These are phyloP conservation scores for Cutaneotrichosporon sp. DNA, from an alignment of 1,284 basidiomycete genomes.

Conservation along the genomic window DNA sequence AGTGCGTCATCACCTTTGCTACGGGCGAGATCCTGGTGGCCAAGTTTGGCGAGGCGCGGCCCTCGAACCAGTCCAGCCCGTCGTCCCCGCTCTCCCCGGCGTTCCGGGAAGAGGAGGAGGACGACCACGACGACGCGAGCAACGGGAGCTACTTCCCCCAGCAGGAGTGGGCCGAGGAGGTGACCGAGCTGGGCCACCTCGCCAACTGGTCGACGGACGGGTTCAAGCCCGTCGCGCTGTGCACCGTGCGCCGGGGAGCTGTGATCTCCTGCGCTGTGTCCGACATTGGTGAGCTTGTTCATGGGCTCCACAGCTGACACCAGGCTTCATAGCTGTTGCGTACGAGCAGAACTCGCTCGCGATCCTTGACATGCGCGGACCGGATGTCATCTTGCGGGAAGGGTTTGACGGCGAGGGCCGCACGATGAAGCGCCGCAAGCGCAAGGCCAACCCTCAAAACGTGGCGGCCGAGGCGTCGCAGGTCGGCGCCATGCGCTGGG, in stretches of 20 bases:
- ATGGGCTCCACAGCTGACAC: background rate
- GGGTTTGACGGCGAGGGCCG: slow-evolving; percentile 48
- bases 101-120: slow-evolving; percentile 23
- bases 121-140: slow-evolving; percentile 36
- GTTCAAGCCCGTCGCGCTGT: slow-evolving; percentile 65
- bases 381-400: slow-evolving; percentile 62
- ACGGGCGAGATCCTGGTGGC: slow-evolving; percentile 70
- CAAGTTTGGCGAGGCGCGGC: slow-evolving; percentile 55
- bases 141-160: slow-evolving; percentile 35
- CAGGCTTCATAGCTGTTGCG: slow-evolving; percentile 73
- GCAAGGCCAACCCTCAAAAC: slow-evolving; percentile 49
- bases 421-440: slow-evolving; percentile 50
- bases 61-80: slow-evolving; percentile 28
- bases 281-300: slow-evolving; percentile 63
- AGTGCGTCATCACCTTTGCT: slow-evolving; percentile 64
- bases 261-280: slow-evolving; percentile 64
- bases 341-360: slow-evolving; percentile 64
- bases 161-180: slow-evolving; percentile 37
- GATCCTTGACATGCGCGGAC: slow-evolving; percentile 71
- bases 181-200: slow-evolving; percentile 46
- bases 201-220: slow-evolving; percentile 57
- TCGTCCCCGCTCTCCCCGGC: background rate
- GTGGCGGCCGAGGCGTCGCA: slow-evolving; percentile 47
- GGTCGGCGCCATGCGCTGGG: slow-evolving; percentile 66
- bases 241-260: slow-evolving; percentile 60